Evolutionary conservation across 257 asterid species (phyloP), one percentile per base, ranked within the genome.

Genomic region (Cinchona pubescens): DNA sequence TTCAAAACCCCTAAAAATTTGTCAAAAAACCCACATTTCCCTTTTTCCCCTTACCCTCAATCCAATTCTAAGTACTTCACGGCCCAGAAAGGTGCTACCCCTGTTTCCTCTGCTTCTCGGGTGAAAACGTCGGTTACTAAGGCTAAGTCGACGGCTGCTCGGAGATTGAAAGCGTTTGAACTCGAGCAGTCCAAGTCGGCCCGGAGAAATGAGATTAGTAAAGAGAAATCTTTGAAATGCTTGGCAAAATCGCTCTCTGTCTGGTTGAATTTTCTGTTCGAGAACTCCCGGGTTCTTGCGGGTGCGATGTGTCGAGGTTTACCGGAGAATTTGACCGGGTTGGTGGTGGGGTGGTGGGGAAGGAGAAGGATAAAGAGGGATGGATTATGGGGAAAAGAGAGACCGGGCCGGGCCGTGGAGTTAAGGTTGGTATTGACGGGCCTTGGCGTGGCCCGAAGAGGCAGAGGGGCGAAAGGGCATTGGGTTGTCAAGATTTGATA

Each of bases 391-490:
- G 97, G 83, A 95, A 94, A 87, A 84, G 98, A 81, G 96, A 86
- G 74, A 85, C 85, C 40, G 81, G 87, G 71, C 81, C 84, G 3
- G 84, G 86, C 16, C 58, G 79, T 55, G 81, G 69, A 63, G 88
- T 82, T 81, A 77, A 69, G 73, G 92, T 90, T 80, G 96, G 93
- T 19, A 85, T 89, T 35, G 96, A 88, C 49, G 95, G 88, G 82
- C 88, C 85, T 10, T 95, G 97, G 97, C 82, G 98, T 56, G 96
- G 87, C 38, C 97, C 99, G 23, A 95, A 95, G 88, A 88, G 98
- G 85, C 99, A 84, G 78, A 90, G 87, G 81, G 84, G 75, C 38
- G 89, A 83, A 21, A 75, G 35, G 59, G 79, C 68, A 3, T 77
- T 59, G 80, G 16, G 58, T 7, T 51, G 23, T 51, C 58, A 18